Conservation (phyloP, 2,329 filamentous ascomycete species). For the Cytospora mali region DNA sequence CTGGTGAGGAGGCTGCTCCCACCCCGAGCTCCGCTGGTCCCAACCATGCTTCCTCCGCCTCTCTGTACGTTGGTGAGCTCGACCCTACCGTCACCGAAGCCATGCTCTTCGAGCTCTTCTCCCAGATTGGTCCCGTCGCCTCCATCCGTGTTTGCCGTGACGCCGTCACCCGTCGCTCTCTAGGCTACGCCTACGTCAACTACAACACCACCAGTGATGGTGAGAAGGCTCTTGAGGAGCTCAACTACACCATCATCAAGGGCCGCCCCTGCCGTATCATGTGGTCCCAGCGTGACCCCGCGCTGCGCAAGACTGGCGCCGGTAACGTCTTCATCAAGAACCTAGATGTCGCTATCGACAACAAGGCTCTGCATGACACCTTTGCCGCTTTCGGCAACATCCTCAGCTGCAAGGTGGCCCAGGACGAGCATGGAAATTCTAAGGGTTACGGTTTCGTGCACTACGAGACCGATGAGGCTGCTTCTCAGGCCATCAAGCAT, state of each 20-base stretch:
- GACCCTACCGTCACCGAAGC: constrained; percentile 97
- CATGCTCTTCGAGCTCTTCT: constrained; percentile 99
- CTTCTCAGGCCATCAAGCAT: constrained; percentile 96
- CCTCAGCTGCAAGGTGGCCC: constrained; percentile 97
- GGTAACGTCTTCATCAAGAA: constrained; percentile 99
- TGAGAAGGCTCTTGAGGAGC: constrained; percentile 97
- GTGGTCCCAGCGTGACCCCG: constrained; percentile 99
- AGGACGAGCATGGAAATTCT: constrained; percentile 94
- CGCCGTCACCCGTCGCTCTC: constrained; percentile 95
- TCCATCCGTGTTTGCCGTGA: constrained; percentile 99
- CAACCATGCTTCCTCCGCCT: constrained; percentile 93
- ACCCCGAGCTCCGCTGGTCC: constrained; percentile 75
- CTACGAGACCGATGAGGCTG: constrained; percentile 98
- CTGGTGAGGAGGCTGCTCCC: constrained; percentile 64
- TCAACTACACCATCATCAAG: constrained; percentile 99
- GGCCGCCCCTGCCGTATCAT: constrained; percentile 99
- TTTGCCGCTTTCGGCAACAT: constrained; percentile 99
- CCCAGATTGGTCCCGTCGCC: constrained; percentile 96
- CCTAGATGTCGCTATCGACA: constrained; percentile 96
- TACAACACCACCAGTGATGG: constrained; percentile 97
- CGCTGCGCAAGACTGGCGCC: constrained; percentile 97
- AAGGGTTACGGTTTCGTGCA: constrained; percentile 99
- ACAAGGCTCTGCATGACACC: constrained; percentile 99
- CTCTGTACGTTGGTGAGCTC: constrained; percentile 98
- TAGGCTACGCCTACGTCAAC: constrained; percentile 99